Evolutionary conservation across 176 grass and related monocot genomes (phyloP).

Genomic region (Tuctoria greenei): DNA sequence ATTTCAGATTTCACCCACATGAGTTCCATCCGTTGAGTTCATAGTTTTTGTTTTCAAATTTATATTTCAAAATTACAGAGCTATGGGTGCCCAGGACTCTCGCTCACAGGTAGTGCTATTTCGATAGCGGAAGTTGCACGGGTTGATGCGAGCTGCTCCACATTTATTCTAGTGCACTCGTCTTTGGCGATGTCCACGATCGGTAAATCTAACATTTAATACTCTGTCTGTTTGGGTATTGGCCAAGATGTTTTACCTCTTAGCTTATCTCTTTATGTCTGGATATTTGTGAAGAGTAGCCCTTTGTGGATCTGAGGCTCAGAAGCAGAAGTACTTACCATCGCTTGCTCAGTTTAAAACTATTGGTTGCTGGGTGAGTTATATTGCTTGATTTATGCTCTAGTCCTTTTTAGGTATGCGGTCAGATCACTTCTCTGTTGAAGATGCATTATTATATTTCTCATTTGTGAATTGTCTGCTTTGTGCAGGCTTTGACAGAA

Average conservation of each 20-base stretch:
- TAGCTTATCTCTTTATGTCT: conserved; percentile 8
- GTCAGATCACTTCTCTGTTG: not conserved
- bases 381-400: conserved; percentile 11
- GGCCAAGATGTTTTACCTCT: not conserved
- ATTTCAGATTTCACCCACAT: not conserved
- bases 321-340: conserved; percentile 89
- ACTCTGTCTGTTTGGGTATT: conserved; percentile 1
- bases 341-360: conserved; percentile 63
- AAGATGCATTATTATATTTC: not conserved
- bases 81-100: conserved; percentile 80
- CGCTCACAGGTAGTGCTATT: conserved; percentile 65
- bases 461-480: not conserved
- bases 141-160: conserved; percentile 90
- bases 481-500: conserved; percentile 81
- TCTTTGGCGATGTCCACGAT: conserved; percentile 84
- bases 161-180: conserved; percentile 90
- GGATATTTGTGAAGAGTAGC: conserved; percentile 44
- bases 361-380: conserved; percentile 84
- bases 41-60: not conserved
- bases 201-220: conserved; percentile 44
- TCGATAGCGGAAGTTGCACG: conserved; percentile 79
- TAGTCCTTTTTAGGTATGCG: not conserved
- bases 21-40: not conserved
- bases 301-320: conserved; percentile 88
- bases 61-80: conserved; percentile 41